Evolutionary conservation across 805 yeast species (phyloP), one percentile per base, ranked within the genome.

Genomic region (Candida vaughaniae): DNA sequence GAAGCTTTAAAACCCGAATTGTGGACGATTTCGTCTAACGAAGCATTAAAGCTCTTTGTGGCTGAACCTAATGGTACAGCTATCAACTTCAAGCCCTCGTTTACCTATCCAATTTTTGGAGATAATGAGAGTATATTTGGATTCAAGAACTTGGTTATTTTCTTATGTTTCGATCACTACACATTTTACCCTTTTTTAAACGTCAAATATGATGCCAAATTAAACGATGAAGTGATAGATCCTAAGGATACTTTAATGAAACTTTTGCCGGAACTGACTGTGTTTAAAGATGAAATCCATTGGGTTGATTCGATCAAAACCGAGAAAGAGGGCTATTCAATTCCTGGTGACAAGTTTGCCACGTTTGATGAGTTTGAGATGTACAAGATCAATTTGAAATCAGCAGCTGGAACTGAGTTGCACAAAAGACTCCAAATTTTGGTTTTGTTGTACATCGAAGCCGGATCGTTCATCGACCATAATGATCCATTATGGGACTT

Each of bases 41-140:
- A 83, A 10, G 82, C 79, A 0, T 59, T 85, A 12, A 69, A 73
- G 31, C 55, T 88, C 6, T 78, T 58, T 38, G 48, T 66, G 18
- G 85, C 84, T 4, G 81, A 77, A 41, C 69, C 75, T 2, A 62
- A 70, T 3, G 80, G 80, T 0, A 74, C 80, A 2, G 76, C 82
- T 15, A 66, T 77, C 3, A 51, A 56, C 17, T 89, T 90, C 64
- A 63, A 72, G 25, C 97, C 98, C 0, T 53, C 65, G 10, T 89
- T 87, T 63, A 91, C 98, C 1, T 93, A 93, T 58, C 95, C 97
- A 2, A 83, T 93, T 8, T 93, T 78, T 68, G 98, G 98, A 5
- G 95, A 89, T 32, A 74, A 88, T 1, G 99, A 93, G 55, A 81
- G 81, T 36, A 80, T 93, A 1, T 87, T 81, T 53, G 99, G 99